Evolutionary conservation across 805 yeast genomes (phyloP).

Genomic region (Kazachstania africana): DNA sequence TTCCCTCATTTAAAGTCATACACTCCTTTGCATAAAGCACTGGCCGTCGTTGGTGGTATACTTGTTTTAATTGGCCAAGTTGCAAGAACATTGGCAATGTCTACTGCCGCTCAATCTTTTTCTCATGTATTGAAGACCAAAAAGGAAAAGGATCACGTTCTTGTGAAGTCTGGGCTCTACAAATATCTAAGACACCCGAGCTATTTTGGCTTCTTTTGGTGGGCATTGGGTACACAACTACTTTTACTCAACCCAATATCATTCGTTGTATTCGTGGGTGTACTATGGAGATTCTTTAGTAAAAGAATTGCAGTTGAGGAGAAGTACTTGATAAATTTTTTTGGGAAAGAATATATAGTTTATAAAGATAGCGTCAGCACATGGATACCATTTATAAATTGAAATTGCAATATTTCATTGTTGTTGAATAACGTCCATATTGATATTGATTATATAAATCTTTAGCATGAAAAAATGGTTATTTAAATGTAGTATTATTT

Average conservation of each 20-base stretch:
- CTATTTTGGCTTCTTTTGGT: conserved; percentile 82
- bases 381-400: conserved; percentile 52
- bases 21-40: background rate
- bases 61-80: conserved; percentile 51
- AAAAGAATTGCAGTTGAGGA: conserved; percentile 67
- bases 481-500: too few relatives aligned
- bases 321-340: conserved; percentile 46
- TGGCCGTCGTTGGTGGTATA: conserved; percentile 33
- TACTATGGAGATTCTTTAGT: conserved; percentile 58
- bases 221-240: conserved; percentile 84
- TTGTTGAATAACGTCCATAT: background rate
- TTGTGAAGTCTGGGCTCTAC: conserved; percentile 72
- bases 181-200: conserved; percentile 69
- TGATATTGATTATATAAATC: background rate
- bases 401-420: conserved; percentile 1
- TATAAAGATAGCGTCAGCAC: conserved; percentile 42
- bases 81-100: conserved; percentile 69
- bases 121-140: conserved; percentile 61
- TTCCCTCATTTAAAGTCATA: conserved; percentile 29
- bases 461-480: too few relatives aligned
- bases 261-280: conserved; percentile 37
- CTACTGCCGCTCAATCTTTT: conserved; percentile 76
- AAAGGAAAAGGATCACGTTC: conserved; percentile 42
- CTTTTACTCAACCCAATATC: conserved; percentile 57
- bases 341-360: conserved; percentile 49